A percentile compares a stretch with the other conserved stretches of the same genome.
Conservation (phyloP, 495 filamentous ascomycete species). For the Choiromyces venosus region DNA sequence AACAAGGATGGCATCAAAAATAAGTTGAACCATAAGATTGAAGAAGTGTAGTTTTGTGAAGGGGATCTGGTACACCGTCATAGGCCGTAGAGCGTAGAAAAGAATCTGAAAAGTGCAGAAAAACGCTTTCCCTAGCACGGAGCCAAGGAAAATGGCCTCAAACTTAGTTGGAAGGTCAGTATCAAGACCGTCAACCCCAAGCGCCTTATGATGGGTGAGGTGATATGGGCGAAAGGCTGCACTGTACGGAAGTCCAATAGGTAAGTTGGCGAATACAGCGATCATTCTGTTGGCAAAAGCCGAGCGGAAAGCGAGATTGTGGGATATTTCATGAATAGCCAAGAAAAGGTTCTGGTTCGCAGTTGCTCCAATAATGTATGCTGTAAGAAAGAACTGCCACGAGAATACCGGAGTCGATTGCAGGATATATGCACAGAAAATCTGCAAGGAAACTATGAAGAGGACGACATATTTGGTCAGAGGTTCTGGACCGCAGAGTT, state of each 20-base stretch:
- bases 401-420: slow-evolving; percentile 75
- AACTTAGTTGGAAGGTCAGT: slow-evolving; percentile 89
- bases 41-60: slow-evolving; percentile 77
- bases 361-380: slow-evolving; percentile 91
- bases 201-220: slow-evolving; percentile 97
- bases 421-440: slow-evolving; percentile 72
- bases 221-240: slow-evolving; percentile 98
- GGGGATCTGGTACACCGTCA: slow-evolving; percentile 85
- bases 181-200: slow-evolving; percentile 93
- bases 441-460: slow-evolving; percentile 74
- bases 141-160: slow-evolving; percentile 91
- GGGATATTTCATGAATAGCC: slow-evolving; percentile 97
- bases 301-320: slow-evolving; percentile 90
- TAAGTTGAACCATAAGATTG: slow-evolving; percentile 70
- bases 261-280: slow-evolving; percentile 89
- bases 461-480: slow-evolving; percentile 90
- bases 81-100: slow-evolving; percentile 98
- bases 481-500: slow-evolving; percentile 94
- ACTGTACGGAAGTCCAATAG: slow-evolving; percentile 92
- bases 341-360: slow-evolving; percentile 98
- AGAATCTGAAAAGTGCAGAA: slow-evolving; percentile 99
- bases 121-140: slow-evolving; percentile 95
- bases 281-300: slow-evolving; percentile 76
- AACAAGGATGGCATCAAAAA: slow-evolving; percentile 70
- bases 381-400: slow-evolving; percentile 73